These are phyloP conservation scores for Exutisphaerella laricina DNA, from an alignment of 2,329 filamentous ascomycete genomes.

Conservation along the genomic window DNA sequence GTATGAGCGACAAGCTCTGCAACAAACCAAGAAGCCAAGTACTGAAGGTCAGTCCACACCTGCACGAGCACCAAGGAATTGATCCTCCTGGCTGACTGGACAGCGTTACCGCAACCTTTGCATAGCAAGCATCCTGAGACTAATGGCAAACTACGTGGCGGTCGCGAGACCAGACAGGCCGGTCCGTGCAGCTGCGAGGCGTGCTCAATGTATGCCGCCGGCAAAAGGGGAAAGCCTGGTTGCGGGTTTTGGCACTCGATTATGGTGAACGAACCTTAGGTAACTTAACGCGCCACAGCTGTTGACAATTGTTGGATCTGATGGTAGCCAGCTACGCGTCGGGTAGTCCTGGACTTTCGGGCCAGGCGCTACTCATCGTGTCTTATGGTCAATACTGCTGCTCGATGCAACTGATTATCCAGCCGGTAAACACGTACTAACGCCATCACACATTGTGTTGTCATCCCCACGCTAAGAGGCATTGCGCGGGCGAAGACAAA, in stretches of 20 bases:
- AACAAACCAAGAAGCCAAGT: conserved; percentile 10
- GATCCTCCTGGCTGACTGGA: conserved; percentile 19
- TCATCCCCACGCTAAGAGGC: too few species aligned
- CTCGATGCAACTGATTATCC: too few species aligned
- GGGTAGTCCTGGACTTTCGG: background rate
- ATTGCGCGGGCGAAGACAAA: too few species aligned
- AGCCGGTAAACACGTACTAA: too few species aligned
- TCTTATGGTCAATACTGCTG: too few species aligned
- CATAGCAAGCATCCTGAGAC: conserved; percentile 14
- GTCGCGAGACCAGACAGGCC: conserved; percentile 16
- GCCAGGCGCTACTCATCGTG: too few species aligned
- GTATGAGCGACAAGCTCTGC: too few species aligned
- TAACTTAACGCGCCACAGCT: background rate
- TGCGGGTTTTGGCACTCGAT: background rate
- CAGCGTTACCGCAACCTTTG: conserved; percentile 14
- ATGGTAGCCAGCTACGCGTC: too few species aligned
- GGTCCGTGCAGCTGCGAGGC: conserved; percentile 11
- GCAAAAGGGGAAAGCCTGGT: background rate
- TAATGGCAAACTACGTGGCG: conserved; percentile 14
- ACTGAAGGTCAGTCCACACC: conserved; percentile 12
- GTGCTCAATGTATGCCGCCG: conserved; percentile 5
- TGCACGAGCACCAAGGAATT: conserved; percentile 15
- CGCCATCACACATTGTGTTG: too few species aligned
- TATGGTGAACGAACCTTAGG: background rate
- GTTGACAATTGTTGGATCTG: background rate